Percentiles rank a stretch among this genome's conserved stretches.
phyloP scores from a whole-genome alignment of 441 rosid genomes.

The Gossypium gossypioides region DNA sequence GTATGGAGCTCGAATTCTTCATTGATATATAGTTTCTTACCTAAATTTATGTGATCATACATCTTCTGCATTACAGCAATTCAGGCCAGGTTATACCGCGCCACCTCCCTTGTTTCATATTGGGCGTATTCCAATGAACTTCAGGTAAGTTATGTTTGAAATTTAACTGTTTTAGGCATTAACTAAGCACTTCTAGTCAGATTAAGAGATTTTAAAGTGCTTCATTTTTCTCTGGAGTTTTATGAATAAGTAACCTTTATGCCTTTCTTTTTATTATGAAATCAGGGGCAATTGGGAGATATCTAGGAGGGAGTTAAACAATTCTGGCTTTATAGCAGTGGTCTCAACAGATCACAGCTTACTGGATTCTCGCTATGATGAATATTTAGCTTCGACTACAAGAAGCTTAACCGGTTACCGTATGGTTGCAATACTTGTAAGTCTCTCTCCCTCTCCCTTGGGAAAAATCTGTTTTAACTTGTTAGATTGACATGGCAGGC shows the following conservation, averaged over 20 bases:
- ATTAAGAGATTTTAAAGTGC: not conserved
- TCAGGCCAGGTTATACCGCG: conserved; percentile 77
- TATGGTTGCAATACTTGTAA: conserved; percentile 50
- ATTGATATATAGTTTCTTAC: not conserved
- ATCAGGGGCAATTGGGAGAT: conserved; percentile 70
- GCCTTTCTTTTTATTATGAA: not conserved
- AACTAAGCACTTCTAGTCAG: not conserved
- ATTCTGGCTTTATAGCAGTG: conserved; percentile 55
- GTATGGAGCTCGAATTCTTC: not conserved
- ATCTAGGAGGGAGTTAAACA: conserved; percentile 42
- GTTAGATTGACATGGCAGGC: not conserved
- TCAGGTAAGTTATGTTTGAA: conserved; percentile 37
- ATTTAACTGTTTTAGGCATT: not conserved
- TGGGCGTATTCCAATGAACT: conserved; percentile 62
- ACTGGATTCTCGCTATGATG: conserved; percentile 31
- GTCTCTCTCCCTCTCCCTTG: conserved; percentile 13
- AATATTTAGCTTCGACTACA: conserved; percentile 41
- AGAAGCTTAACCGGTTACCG: conserved; percentile 57
- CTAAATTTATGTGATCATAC: not conserved
- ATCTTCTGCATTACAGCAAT: conserved; percentile 42
- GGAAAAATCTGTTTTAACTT: not conserved
- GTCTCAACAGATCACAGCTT: conserved; percentile 56
- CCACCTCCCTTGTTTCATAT: conserved; percentile 70
- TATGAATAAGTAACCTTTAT: not conserved
- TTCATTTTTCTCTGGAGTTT: not conserved